Evolutionary conservation across 192 early-diverging fungal genomes (phyloP).

Genomic region (Polychytrium aggregatum): DNA sequence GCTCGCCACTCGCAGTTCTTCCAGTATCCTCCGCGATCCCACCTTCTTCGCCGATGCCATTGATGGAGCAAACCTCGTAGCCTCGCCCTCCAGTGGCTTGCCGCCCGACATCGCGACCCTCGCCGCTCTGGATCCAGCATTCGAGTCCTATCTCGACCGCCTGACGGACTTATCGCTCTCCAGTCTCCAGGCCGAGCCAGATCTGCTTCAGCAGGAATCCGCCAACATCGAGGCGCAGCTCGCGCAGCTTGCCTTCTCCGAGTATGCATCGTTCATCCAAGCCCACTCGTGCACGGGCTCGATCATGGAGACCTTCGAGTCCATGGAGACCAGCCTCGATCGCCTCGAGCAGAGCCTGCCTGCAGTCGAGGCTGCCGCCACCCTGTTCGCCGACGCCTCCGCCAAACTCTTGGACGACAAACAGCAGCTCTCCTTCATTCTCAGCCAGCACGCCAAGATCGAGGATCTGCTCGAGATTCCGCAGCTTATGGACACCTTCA

Average conservation of each 20-base stretch:
- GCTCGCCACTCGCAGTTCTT: no score
- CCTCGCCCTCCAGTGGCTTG: no score
- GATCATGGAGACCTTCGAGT: constrained; percentile 35
- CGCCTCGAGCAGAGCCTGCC: constrained; percentile 34
- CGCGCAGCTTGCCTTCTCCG: constrained; percentile 48
- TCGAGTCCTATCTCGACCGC: no score
- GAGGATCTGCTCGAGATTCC: constrained; percentile 70
- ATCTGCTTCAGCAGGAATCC: constrained; percentile 36
- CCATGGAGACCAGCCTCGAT: constrained; percentile 31
- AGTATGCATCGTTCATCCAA: constrained; percentile 58
- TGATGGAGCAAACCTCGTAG: no score
- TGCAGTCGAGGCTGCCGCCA: constrained; percentile 30
- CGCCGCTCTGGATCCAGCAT: no score
- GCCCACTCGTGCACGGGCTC: constrained; percentile 45
- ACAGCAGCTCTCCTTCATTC: background rate
- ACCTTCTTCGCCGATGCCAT: no score
- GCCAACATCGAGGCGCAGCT: constrained; percentile 43
- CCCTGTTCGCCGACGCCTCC: constrained; percentile 21
- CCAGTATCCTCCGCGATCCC: no score
- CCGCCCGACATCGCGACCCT: no score
- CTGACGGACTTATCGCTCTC: no score
- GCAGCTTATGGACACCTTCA: constrained; percentile 67
- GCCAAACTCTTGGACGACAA: constrained; percentile 3
- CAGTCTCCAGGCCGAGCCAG: no score
- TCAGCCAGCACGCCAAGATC: constrained; percentile 27